These are phyloP conservation scores for Chalciporus sphaerocephalus DNA, from an alignment of 768 basidiomycete species.

Conservation along the genomic window DNA sequence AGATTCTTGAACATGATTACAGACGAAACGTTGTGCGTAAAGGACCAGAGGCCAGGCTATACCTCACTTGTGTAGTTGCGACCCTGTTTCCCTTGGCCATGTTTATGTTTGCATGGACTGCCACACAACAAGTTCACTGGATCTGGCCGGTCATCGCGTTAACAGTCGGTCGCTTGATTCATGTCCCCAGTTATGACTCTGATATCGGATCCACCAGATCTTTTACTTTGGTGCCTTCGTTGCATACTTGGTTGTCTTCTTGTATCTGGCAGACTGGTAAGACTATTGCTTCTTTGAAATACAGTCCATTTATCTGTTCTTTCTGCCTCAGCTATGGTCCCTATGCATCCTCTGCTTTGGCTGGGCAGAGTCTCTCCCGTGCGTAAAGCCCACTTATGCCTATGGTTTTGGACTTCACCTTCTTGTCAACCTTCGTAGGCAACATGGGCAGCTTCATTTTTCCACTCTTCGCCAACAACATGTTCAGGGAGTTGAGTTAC, in stretches of 20 bases:
- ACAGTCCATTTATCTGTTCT: neutral
- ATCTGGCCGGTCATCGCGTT: constrained; percentile 36
- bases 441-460: constrained; percentile 50
- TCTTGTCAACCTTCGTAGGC: constrained; percentile 28
- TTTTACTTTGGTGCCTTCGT: constrained; percentile 49
- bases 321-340: constrained; percentile 40
- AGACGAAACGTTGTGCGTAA: constrained; percentile 25
- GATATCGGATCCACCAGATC: constrained; percentile 28
- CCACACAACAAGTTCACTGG: constrained; percentile 53
- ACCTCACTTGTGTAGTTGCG: constrained; percentile 49
- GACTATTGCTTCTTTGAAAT: constrained; percentile 7
- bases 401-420: neutral
- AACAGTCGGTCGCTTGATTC: constrained; percentile 2
- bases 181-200: neutral
- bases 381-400: constrained; percentile 16
- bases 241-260: constrained; percentile 52
- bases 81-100: constrained; percentile 51
- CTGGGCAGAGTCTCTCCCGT: constrained; percentile 59
- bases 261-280: constrained; percentile 59
- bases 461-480: constrained; percentile 56
- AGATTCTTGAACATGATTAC: constrained; percentile 21
- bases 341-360: constrained; percentile 63
- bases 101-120: constrained; percentile 71
- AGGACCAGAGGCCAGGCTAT: constrained; percentile 56
- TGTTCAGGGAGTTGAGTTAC: constrained; percentile 52